Evolutionary conservation across 2,329 filamentous ascomycete species (phyloP).

Genomic region (Karstenula rhodostoma): DNA sequence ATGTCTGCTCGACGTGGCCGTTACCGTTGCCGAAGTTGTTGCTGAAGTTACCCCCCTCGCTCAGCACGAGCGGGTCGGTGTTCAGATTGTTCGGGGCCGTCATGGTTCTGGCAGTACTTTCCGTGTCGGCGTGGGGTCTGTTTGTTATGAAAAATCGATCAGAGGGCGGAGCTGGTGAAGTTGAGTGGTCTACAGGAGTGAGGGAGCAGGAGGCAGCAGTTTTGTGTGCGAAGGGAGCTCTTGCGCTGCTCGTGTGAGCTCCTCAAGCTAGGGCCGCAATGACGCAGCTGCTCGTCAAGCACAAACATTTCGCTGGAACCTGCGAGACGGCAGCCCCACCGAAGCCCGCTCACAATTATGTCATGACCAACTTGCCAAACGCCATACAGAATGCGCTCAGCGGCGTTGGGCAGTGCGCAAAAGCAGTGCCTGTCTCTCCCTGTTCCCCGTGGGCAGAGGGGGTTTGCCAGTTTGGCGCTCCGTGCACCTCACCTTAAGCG

Average conservation of each 20-base stretch:
- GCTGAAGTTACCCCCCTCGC: neutral
- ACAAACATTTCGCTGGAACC: conserved; percentile 19
- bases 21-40: neutral
- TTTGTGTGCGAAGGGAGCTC: conserved; percentile 19
- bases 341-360: conserved; percentile 13
- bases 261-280: conserved; percentile 11
- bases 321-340: conserved; percentile 16
- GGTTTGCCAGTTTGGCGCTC: conserved; percentile 1
- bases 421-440: neutral
- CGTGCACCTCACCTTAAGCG: conserved; percentile 6
- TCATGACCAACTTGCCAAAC: neutral
- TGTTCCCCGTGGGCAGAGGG: neutral
- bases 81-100: conserved; percentile 9
- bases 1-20: conserved; percentile 21
- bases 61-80: conserved; percentile 13
- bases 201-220: conserved; percentile 2
- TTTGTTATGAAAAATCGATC: neutral
- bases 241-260: conserved; percentile 24
- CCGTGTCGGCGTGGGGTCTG: neutral
- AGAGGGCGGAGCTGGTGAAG: neutral
- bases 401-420: conserved; percentile 1
- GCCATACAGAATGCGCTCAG: neutral
- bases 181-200: neutral
- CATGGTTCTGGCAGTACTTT: neutral
- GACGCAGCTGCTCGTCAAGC: conserved; percentile 22